Evolutionary conservation across 768 basidiomycete genomes (phyloP), one percentile per base, ranked within the genome.

Genomic region (Termitomyces sp.): DNA sequence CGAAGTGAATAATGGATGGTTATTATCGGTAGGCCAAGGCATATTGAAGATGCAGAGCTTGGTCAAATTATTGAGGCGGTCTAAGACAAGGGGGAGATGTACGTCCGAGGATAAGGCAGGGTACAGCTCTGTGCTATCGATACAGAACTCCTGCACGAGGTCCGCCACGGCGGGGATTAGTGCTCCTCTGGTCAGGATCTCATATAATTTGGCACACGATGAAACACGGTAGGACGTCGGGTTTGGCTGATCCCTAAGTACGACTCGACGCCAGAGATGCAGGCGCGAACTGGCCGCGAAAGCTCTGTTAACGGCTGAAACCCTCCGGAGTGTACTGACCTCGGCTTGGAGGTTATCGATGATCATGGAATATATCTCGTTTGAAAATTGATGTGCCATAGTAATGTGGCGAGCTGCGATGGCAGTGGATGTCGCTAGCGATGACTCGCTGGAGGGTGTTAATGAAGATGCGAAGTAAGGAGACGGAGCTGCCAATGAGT

Each of bases 321-420:
- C 3, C 16, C 18, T 34, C n/a, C 50, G 51, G 11, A 58, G 52
- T 24, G 58, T 37, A 24, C 22, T 36, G 27, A 37, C 31, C 42
- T 58, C 58, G n/a, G n/a, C n/a, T 13, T 47, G 58, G 34, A 54
- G 51, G 50, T 53, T 34, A 36, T 54, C 42, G 58, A 54, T 20
- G 44, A 58, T 46, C 31, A 46, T 46, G 27, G 27, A 30, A 47
- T n/a, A 47, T 34, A 58, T 54, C 18, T 58, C 58, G 34, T 47
- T 46, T 11, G 58, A 46, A 18, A 58, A 31, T 31, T 41, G 49
- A 5, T 51, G 37, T 27, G 48, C 31, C 57, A 58, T 58, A 8
- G 22, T 56, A n/a, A 46, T 51, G 39, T 51, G 48, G 39, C 49
- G 31, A 20, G 20, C 9, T 20, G 30, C 7, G 27, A 37, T 20